Evolutionary conservation across 129 eudicot genomes (phyloP).

Genomic region (Chrysanthemum makinoi): DNA sequence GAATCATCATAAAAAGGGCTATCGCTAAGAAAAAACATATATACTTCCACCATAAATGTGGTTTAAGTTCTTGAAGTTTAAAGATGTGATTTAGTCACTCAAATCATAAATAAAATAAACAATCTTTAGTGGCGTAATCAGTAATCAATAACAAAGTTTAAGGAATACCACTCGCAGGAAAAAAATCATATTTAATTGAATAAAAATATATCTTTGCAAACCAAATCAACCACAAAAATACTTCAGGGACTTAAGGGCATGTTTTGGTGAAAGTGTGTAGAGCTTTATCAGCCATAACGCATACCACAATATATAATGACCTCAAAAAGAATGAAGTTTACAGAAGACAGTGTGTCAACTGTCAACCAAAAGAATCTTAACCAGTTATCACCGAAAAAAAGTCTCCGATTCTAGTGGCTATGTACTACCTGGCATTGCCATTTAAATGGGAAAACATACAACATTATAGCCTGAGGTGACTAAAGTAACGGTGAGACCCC

Average conservation of each 20-base stretch:
- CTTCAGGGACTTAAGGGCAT: background rate
- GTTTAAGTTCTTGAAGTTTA: no score
- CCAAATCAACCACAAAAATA: no score
- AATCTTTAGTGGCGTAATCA: no score
- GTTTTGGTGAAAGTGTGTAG: background rate
- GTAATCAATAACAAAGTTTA: no score
- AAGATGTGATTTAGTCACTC: no score
- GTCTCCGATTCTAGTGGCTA: background rate
- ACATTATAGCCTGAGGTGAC: background rate
- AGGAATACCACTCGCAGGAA: no score
- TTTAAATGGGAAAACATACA: background rate
- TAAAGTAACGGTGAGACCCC: background rate
- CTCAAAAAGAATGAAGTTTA: background rate
- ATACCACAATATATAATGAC: background rate
- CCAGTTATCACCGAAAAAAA: background rate
- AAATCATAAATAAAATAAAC: no score
- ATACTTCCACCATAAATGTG: no score
- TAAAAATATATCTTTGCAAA: no score
- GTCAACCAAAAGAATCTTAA: constrained; percentile 13
- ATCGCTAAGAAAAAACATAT: background rate
- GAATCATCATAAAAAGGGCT: background rate
- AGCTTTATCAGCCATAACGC: background rate
- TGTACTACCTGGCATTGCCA: background rate
- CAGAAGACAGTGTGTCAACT: background rate
- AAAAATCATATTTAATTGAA: no score